Evolutionary conservation across 768 basidiomycete genomes (phyloP), one percentile per base, ranked within the genome.

Genomic region (Auricularia heimuer): DNA sequence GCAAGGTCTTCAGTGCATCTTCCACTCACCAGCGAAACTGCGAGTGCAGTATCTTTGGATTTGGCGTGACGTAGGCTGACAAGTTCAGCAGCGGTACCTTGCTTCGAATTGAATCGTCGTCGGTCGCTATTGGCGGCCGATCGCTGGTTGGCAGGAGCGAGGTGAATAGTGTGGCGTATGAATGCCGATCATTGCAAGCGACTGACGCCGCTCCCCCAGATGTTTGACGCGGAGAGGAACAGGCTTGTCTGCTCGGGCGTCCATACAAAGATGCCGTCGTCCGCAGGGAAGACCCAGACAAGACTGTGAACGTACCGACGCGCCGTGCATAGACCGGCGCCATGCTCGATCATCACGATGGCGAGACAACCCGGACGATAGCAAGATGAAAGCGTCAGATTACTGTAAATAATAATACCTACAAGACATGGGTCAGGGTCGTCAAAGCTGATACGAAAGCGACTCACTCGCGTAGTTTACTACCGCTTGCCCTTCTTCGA

Each of bases 401-500:
- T 42, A 42, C 39, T 42, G 8, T 42, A 14, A 8, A 42, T 42
- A 42, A 42, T 42, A 14, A 42, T 42, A 42, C 12, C 39, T 42
- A 42, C 8, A 42, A 42, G 12, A 14, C 7, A 42, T 42, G 8
- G 12, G 39, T 14, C 39, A 42, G 29, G 29, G 29, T 29, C 29
- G 29, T 29, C 29, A 29, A 29, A 29, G 29, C 29, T 29, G 29
- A 29, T 29, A 29, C 29, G 29, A 29, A 29, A 29, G 29, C 29
- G 29, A 29, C 29, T 29, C 29, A 29, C 29, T 29, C 39, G 39
- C 7, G 39, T 14, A 42, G 39, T 14, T 29, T 29, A 29, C 39
- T 4, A 60, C 21, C 56, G 56, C 56, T 36, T 63, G 21, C 51
- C 63, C 58, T 54, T 51, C 36, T 51, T 63, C 14, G 45, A 58